These are phyloP conservation scores for Tetrahymena malaccensis DNA, from an alignment of 73 alveolate species.

Conservation along the genomic window DNA sequence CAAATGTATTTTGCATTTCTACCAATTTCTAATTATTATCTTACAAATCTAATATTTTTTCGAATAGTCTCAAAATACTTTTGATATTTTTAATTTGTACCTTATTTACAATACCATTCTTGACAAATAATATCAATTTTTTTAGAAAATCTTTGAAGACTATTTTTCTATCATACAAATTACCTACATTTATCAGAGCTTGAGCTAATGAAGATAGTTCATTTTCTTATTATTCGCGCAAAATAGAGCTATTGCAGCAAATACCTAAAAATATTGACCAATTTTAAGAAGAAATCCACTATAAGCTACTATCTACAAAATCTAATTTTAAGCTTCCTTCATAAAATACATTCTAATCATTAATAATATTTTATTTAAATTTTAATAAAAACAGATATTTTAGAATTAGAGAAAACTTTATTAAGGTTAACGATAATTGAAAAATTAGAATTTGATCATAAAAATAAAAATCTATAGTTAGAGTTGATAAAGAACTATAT, in stretches of 20 bases:
- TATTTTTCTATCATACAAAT: conserved; percentile 1
- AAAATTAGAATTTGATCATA: too few relatives aligned
- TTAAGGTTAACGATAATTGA: too few relatives aligned
- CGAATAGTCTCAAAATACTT: conserved; percentile 8
- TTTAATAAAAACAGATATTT: too few relatives aligned
- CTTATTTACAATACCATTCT: conserved; percentile 18
- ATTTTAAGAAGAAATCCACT: neutral
- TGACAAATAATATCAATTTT: conserved; percentile 5
- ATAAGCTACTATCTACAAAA: neutral
- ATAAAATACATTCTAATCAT: neutral
- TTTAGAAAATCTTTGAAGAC: conserved; percentile 13
- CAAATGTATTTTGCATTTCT: conserved; percentile 18
- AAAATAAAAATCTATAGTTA: too few relatives aligned
- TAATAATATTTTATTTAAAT: too few relatives aligned
- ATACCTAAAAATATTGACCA: conserved; percentile 19
- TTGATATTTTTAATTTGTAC: neutral
- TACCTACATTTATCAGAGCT: conserved; percentile 13
- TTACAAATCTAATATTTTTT: neutral
- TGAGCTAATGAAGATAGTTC: conserved; percentile 10
- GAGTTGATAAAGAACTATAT: too few relatives aligned
- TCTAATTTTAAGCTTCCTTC: neutral
- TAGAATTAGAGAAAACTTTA: too few relatives aligned
- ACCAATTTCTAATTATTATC: conserved; percentile 4
- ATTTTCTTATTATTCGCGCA: neutral
- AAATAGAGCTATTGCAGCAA: conserved; percentile 5